Evolutionary conservation across 2,329 filamentous ascomycete species (phyloP).

Genomic region (Penicillium sp.): DNA sequence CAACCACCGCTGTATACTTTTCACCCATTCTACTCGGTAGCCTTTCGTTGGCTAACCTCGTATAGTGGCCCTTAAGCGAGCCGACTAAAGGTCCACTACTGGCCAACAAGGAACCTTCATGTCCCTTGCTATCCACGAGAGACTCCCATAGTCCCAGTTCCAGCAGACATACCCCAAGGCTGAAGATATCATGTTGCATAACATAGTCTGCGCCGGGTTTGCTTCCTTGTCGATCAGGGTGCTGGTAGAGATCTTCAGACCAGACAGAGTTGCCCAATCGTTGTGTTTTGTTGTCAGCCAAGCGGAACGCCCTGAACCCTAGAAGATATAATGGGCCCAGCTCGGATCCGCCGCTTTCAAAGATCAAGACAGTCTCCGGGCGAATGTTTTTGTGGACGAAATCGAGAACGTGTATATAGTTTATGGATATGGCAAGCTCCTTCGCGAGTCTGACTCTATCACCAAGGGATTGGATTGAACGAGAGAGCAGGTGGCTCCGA

Average conservation of each 20-base stretch:
- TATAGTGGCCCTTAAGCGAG: neutral
- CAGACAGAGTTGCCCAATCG: neutral
- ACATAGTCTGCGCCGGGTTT: neutral
- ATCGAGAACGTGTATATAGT: neutral
- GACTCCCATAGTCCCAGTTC: neutral
- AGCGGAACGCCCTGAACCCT: neutral
- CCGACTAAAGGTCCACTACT: neutral
- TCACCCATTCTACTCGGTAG: slow-evolving; percentile 4
- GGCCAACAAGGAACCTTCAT: neutral
- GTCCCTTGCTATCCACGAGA: neutral
- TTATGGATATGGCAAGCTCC: neutral
- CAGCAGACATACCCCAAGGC: neutral
- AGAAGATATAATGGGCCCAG: neutral
- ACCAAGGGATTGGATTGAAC: neutral
- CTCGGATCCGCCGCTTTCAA: neutral
- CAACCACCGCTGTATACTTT: slow-evolving; percentile 32
- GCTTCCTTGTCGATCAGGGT: neutral
- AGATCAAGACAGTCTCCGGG: neutral
- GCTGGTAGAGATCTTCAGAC: neutral
- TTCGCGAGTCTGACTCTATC: neutral
- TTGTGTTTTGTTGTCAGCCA: neutral
- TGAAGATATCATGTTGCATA: neutral
- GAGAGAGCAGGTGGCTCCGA: neutral
- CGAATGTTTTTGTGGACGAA: neutral
- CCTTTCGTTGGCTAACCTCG: neutral